Evolutionary conservation across 2,329 filamentous ascomycete species (phyloP).

Genomic region (Tolypocladium guangdongense): DNA sequence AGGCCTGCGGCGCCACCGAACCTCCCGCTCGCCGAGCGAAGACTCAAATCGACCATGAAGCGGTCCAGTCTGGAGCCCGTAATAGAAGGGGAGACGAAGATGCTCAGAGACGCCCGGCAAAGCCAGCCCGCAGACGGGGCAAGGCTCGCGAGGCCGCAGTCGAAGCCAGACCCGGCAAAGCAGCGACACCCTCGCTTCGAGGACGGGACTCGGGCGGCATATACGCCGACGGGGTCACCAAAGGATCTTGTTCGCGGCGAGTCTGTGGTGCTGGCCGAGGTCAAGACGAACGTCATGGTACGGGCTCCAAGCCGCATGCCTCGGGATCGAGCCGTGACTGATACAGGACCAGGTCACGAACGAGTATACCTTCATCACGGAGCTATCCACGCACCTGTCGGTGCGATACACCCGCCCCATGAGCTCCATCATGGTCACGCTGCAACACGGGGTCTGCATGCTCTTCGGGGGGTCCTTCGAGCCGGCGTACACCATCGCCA

Average conservation of each 20-base stretch:
- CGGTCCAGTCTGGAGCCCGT: slow-evolving; percentile 17
- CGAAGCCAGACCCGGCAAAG: not conserved
- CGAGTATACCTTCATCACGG: slow-evolving; percentile 62
- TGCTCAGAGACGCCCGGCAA: slow-evolving; percentile 8
- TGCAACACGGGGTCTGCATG: slow-evolving; percentile 68
- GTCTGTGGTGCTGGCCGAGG: slow-evolving; percentile 46
- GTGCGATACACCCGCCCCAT: slow-evolving; percentile 65
- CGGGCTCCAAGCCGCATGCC: not conserved
- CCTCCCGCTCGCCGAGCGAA: slow-evolving; percentile 6
- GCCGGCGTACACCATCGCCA: slow-evolving; percentile 66
- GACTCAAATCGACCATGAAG: slow-evolving; percentile 8
- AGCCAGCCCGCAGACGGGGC: slow-evolving; percentile 5
- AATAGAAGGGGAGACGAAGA: slow-evolving; percentile 14
- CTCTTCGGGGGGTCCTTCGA: slow-evolving; percentile 66
- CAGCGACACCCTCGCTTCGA: not conserved
- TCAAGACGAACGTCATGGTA: slow-evolving; percentile 22
- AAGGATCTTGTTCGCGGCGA: slow-evolving; percentile 40
- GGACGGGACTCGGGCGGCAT: slow-evolving; percentile 1
- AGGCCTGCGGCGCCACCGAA: not conserved
- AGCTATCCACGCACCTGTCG: slow-evolving; percentile 62
- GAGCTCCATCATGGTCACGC: slow-evolving; percentile 60
- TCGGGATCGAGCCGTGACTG: not conserved
- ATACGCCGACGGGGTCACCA: slow-evolving; percentile 12
- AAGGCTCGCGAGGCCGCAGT: slow-evolving; percentile 1
- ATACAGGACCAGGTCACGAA: slow-evolving; percentile 50